phyloP scores from a whole-genome alignment of 441 rosid species.

The Brassica balearica region DNA sequence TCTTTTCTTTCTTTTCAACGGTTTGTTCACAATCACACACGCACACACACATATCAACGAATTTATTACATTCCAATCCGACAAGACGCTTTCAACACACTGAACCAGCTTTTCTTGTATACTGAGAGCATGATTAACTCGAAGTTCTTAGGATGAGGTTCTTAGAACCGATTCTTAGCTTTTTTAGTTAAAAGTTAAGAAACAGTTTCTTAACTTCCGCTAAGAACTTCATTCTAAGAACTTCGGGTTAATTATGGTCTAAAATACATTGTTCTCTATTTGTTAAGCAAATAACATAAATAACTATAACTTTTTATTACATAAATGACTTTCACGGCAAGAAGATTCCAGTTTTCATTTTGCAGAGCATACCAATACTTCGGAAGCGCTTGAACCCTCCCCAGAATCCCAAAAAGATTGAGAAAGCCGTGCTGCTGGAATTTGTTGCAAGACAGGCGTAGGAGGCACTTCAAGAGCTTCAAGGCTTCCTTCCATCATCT shows the following conservation, averaged over 20 bases:
- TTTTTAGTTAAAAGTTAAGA: no score
- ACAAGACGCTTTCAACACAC: no score
- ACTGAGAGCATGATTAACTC: no score
- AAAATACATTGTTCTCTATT: not conserved
- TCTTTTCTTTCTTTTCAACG: no score
- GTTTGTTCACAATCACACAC: no score
- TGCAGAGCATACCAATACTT: constrained; percentile 4
- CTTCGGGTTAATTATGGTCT: not conserved
- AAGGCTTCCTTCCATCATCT: constrained; percentile 44
- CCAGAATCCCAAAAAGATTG: not conserved
- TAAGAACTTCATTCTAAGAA: no score
- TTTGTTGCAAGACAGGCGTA: constrained; percentile 34
- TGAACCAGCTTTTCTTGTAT: no score
- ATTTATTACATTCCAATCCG: no score
- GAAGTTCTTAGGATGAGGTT: no score
- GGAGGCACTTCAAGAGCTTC: constrained; percentile 49
- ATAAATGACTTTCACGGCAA: not conserved
- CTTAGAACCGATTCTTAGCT: no score
- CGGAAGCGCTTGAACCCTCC: not conserved
- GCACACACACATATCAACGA: no score
- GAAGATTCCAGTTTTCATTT: not conserved
- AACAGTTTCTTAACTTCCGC: no score
- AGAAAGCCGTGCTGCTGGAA: constrained; percentile 8
- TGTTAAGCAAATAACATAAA: not conserved
- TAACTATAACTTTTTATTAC: not conserved